Evolutionary conservation across 169 alveolate genomes (phyloP), one percentile per base, ranked within the genome.

Genomic region (Toxoplasma gondii): DNA sequence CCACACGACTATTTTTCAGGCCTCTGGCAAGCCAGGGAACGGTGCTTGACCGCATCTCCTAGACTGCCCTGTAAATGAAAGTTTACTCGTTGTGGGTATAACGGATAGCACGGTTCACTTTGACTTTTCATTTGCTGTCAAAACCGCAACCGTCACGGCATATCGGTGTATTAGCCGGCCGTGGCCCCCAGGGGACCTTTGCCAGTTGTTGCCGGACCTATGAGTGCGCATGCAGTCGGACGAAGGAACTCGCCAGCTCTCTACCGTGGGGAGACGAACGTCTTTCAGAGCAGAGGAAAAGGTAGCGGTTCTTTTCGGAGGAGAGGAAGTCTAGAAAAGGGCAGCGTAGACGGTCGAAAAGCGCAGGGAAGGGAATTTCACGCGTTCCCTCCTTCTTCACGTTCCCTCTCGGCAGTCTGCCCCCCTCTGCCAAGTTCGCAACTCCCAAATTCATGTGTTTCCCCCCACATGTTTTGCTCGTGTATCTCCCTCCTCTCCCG

Each of bases 151-250:
- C 74, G 74, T 27, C 24, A 1, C 1, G 74, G 29, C 7, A 27
- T 31, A 64, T 19, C 74, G 9, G 4, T 64, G 34, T 64, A 64
- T 64, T 64, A 64, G 74, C 74, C 74, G 74, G 74, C n/a, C 22
- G n/a, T 1, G 74, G 29, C n/a, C n/a, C 74, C 24, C 74, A 64
- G 74, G 74, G 74, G 24, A 64, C n/a, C 7, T 64, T 4, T 64
- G 74, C 74, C 74, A 64, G 27, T 53, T 9, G 24, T 16, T 31
- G 74, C 34, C 74, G n/a, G n/a, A 64, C 58, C 58, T 7, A 4
- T 49, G 58, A 64, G 34, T 64, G 74, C 74, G 74, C 74, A 64
- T 64, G 74, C 74, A 64, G n/a, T 64, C 74, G 74, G 74, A 64
- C 24, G 74, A 27, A 64, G 74, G 74, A 64, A 64, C 34, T 64